Evolutionary conservation across 78 protist species (phyloP).

Genomic region (Isochrysis galbana): DNA sequence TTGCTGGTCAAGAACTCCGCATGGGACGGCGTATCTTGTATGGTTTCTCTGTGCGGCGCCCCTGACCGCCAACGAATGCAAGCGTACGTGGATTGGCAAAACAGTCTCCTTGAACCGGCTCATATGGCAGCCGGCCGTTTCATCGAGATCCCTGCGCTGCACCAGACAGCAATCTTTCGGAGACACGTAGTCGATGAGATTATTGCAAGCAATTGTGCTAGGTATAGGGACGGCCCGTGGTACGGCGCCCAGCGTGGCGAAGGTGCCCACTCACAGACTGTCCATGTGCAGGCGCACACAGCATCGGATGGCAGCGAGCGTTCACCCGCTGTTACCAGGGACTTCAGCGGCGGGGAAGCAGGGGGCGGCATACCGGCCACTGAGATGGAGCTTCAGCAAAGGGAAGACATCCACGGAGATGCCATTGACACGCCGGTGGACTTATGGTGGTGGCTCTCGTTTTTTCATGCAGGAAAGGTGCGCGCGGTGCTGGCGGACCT

Average conservation of each 20-base stretch:
- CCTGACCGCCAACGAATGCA: conserved; percentile 36
- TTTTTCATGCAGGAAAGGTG: conserved; percentile 28
- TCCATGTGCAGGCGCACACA: too few relatives aligned
- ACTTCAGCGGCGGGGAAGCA: conserved; percentile 19
- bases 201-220: too few relatives aligned
- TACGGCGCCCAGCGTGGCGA: too few relatives aligned
- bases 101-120: not conserved
- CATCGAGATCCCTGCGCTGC: conserved; percentile 46
- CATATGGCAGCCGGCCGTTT: conserved; percentile 21
- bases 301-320: too few relatives aligned
- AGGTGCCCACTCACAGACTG: too few relatives aligned
- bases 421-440: conserved; percentile 44
- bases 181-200: not conserved
- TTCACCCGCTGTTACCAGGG: not conserved
- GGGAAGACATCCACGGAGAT: not conserved
- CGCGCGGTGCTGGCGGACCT: conserved; percentile 22
- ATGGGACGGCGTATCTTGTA: conserved; percentile 37
- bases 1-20: not conserved
- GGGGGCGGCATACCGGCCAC: not conserved
- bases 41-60: not conserved
- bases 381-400: not conserved
- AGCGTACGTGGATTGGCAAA: conserved; percentile 28
- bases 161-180: conserved; percentile 22
- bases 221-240: too few relatives aligned
- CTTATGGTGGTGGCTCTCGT: conserved; percentile 31